Base-by-base conservation (phyloP, 2,329 filamentous ascomycete genomes). In the Stromatinia cepivora region DNA sequence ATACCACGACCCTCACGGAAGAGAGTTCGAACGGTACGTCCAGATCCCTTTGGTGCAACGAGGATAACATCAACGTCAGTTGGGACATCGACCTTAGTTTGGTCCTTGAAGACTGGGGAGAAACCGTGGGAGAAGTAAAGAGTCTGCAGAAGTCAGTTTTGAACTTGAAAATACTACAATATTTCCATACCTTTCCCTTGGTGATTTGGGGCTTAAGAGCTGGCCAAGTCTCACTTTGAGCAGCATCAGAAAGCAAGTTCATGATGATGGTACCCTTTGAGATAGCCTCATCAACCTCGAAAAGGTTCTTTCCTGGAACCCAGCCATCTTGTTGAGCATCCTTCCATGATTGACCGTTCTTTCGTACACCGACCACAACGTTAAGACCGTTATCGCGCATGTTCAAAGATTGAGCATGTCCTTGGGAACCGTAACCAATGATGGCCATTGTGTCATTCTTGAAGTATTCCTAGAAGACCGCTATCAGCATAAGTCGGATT, bases 51-150 rank as follows among this genome's bases (percentile, higher is more conserved):
- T 85, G 95, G 95, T 76, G 95, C 95, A 79, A 97, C 94, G 81
- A 99, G 94, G 88, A 99, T 99, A 83, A 99, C 95, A 83, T 99
- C 95, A 81, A 99, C 92, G 85, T 98, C 92, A 76, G 82, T 88
- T 84, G 95, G 95, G 73, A 97, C 92, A 73, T 99, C 95, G 81
- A 99, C 95, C 84, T 97, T 97, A 88, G 95, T 99, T 81, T 95
- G 90, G 82, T 97, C 91, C 88, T 97, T 97, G 92, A 99, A 99
- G 84, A 99, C 94, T 81, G 95, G 95, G 73, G 95, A 98, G 92
- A 99, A 99, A 80, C 95, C 95, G 89, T 99, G 95, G 77, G 95
- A 98, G 89, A 99, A 99, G 91, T 99, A 99, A 78, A 99, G 92
- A 72, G 95, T 99, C 94, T 95, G 74, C 46, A 17, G 54, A 64